A percentile compares a stretch with the other conserved stretches of the same genome.
phyloP scores from a whole-genome alignment of 2,329 filamentous ascomycete species.

The Fusarium euwallaceae region DNA sequence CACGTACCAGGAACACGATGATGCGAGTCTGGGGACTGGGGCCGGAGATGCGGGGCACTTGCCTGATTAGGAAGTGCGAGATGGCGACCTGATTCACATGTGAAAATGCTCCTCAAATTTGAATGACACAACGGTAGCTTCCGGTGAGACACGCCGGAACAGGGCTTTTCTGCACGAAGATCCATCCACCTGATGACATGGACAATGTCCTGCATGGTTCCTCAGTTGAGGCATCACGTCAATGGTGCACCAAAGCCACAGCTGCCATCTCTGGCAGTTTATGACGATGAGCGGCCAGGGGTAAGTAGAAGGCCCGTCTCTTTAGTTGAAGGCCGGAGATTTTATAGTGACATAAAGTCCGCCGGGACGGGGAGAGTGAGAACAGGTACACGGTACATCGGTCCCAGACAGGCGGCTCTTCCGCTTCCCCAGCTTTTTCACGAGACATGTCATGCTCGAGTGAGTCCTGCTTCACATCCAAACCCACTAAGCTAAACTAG shows the following conservation, averaged over 20 bases:
- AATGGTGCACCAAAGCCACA: background rate
- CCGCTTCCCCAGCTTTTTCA: slow-evolving; percentile 39
- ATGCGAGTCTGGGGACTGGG: slow-evolving; percentile 23
- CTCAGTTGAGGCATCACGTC: background rate
- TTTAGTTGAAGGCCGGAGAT: slow-evolving; percentile 5
- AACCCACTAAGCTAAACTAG: slow-evolving; percentile 38
- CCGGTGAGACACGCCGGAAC: background rate
- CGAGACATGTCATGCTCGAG: slow-evolving; percentile 22
- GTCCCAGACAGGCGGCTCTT: slow-evolving; percentile 6
- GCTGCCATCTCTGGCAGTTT: background rate
- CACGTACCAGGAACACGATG: slow-evolving; percentile 17
- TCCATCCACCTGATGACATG: background rate
- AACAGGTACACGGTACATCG: slow-evolving; percentile 2
- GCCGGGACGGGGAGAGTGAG: background rate
- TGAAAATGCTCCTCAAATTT: slow-evolving; percentile 23
- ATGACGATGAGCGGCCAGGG: slow-evolving; percentile 12
- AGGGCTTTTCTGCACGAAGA: background rate
- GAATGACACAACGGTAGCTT: background rate
- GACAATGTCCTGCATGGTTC: background rate
- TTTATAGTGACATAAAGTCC: slow-evolving; percentile 10
- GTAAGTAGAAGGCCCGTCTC: slow-evolving; percentile 6
- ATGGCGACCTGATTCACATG: slow-evolving; percentile 21
- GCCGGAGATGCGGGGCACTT: slow-evolving; percentile 30
- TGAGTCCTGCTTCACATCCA: slow-evolving; percentile 6
- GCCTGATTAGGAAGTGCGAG: background rate